A percentile compares a stretch with the other conserved stretches of the same genome.
Evolutionary conservation across 2,329 filamentous ascomycete species (phyloP).

Genomic region (Diplodia sapinea): DNA sequence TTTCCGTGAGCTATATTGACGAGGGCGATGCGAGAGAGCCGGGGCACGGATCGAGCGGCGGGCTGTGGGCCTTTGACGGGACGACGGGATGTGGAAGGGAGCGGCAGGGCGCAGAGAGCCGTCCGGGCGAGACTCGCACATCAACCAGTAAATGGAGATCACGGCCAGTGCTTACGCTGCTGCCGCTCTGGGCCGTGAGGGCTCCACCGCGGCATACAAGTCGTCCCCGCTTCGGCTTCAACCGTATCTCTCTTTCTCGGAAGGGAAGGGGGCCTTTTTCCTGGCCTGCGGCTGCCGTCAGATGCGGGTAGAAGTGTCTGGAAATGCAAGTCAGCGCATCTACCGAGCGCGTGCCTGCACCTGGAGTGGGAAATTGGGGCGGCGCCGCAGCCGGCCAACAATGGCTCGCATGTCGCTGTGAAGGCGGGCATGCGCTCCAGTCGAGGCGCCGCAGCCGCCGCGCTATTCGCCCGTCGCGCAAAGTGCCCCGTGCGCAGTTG

Average conservation of each 20-base stretch:
- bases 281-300: not conserved
- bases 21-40: not conserved
- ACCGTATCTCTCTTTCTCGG: too few relatives aligned
- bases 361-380: not conserved
- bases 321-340: conserved; percentile 12
- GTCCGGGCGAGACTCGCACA: conserved; percentile 21
- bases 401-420: not conserved
- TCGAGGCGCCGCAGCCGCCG: conserved; percentile 16
- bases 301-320: not conserved
- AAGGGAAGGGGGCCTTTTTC: not conserved
- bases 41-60: conserved; percentile 10
- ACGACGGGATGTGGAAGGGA: conserved; percentile 19
- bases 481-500: conserved; percentile 4
- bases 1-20: conserved; percentile 2
- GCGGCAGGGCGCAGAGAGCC: conserved; percentile 14
- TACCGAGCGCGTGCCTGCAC: not conserved
- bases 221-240: not conserved
- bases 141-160: conserved; percentile 15
- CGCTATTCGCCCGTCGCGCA: not conserved
- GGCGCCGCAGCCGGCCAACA: conserved; percentile 12
- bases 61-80: conserved; percentile 1
- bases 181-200: conserved; percentile 2
- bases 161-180: conserved; percentile 2
- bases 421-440: not conserved
- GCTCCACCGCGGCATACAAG: not conserved